A percentile compares a stretch with the other conserved stretches of the same genome.
These are phyloP conservation scores for Gastrodia elata DNA, from an alignment of 106 monocot species.

Conservation along the genomic window DNA sequence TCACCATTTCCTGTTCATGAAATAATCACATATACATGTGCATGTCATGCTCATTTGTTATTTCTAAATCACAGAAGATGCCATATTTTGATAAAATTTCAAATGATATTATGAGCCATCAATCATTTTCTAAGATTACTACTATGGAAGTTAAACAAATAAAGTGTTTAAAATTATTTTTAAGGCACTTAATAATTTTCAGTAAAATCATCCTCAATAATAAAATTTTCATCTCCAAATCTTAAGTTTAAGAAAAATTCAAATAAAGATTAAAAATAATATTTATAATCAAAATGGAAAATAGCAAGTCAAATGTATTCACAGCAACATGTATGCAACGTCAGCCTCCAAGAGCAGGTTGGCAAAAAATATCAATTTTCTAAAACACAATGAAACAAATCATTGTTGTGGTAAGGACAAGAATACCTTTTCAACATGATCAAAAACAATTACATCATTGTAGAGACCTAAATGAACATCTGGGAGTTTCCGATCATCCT, in stretches of 20 bases:
- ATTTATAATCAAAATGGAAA: slow-evolving; percentile 1
- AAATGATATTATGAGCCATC: neutral
- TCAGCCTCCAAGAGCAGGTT: neutral
- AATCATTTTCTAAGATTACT: neutral
- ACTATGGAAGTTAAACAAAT: neutral
- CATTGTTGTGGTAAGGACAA: slow-evolving; percentile 3
- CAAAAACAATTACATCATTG: slow-evolving; percentile 79
- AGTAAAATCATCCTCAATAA: neutral
- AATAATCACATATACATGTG: neutral
- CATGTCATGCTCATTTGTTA: neutral
- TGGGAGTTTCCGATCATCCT: slow-evolving; percentile 72
- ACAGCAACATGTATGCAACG: neutral
- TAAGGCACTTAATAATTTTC: neutral
- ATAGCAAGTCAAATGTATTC: neutral
- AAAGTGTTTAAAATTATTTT: neutral
- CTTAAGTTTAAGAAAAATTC: neutral
- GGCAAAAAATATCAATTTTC: neutral
- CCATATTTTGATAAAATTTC: neutral
- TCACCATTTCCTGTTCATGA: neutral
- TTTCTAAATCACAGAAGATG: neutral
- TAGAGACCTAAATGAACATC: slow-evolving; percentile 85
- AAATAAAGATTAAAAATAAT: neutral
- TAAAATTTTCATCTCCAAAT: neutral
- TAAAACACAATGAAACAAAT: neutral
- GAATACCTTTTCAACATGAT: slow-evolving; percentile 83